A percentile compares a stretch with the other conserved stretches of the same genome.
These are phyloP conservation scores for Backusella morwellensis DNA, from an alignment of 192 early-diverging fungal species.

Conservation along the genomic window DNA sequence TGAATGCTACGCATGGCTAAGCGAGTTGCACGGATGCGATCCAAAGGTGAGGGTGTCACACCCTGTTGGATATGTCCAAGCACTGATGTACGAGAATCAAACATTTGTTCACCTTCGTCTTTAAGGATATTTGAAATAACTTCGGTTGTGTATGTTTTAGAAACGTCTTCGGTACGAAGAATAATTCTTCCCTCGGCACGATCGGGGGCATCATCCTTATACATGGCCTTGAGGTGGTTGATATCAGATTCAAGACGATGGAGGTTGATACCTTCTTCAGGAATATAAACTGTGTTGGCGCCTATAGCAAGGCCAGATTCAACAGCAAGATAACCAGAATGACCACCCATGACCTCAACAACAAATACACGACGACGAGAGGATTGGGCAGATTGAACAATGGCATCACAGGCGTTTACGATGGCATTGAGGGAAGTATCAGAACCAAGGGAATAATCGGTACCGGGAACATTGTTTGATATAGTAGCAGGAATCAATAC, in stretches of 20 bases:
- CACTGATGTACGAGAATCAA: constrained; percentile 86
- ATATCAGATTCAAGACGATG: constrained; percentile 82
- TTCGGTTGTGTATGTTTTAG: constrained; percentile 86
- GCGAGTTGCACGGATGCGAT: constrained; percentile 89
- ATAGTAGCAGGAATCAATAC: constrained; percentile 92
- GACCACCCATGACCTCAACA: constrained; percentile 97
- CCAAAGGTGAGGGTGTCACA: constrained; percentile 85
- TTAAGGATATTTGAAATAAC: constrained; percentile 83
- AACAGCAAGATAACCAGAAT: constrained; percentile 90
- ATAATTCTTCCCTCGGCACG: constrained; percentile 85
- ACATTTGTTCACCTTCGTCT: constrained; percentile 84
- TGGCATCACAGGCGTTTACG: constrained; percentile 85
- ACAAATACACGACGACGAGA: constrained; percentile 92
- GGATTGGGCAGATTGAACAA: constrained; percentile 91
- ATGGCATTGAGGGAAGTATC: constrained; percentile 96
- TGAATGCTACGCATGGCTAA: constrained; percentile 80
- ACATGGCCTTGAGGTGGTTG: constrained; percentile 74
- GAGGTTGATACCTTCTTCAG: constrained; percentile 86
- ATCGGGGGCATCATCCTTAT: constrained; percentile 69
- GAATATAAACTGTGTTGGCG: constrained; percentile 91
- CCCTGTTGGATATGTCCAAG: constrained; percentile 98
- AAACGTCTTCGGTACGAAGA: constrained; percentile 72
- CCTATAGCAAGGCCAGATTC: constrained; percentile 82
- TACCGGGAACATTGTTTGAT: constrained; percentile 97
- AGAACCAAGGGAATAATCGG: constrained; percentile 91